A percentile compares a stretch with the other conserved stretches of the same genome.
Conservation (phyloP, 2,329 filamentous ascomycete genomes). For the Aspergillus hiratsukae region DNA sequence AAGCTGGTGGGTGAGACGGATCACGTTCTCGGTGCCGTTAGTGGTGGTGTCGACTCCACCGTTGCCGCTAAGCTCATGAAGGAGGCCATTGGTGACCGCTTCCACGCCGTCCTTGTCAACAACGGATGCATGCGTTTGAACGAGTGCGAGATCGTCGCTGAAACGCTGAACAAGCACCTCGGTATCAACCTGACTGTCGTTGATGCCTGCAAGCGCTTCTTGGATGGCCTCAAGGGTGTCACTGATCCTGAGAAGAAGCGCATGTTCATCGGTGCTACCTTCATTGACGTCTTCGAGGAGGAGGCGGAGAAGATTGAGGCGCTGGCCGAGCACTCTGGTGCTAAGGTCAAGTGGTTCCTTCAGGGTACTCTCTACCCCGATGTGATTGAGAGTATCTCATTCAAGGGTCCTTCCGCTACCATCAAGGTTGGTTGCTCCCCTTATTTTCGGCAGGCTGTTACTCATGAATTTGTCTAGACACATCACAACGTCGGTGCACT, state of each 20-base stretch:
- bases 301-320: conserved; percentile 72
- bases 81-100: conserved; percentile 78
- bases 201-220: conserved; percentile 72
- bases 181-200: conserved; percentile 89
- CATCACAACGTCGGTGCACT: conserved; percentile 49
- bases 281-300: conserved; percentile 79
- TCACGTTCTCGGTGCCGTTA: conserved; percentile 76
- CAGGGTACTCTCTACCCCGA: conserved; percentile 82
- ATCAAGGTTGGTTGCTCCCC: conserved; percentile 49
- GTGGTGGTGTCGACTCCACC: conserved; percentile 83
- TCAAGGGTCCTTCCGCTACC: conserved; percentile 66
- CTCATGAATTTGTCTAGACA: conserved; percentile 35
- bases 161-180: conserved; percentile 71
- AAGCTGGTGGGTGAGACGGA: conserved; percentile 74
- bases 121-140: conserved; percentile 82
- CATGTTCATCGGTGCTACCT: conserved; percentile 80
- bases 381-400: conserved; percentile 66
- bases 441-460: not conserved
- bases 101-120: conserved; percentile 80
- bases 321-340: conserved; percentile 62
- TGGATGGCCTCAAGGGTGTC: conserved; percentile 70
- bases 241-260: conserved; percentile 80
- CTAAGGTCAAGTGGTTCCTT: conserved; percentile 78
- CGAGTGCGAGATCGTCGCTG: conserved; percentile 76
- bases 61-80: conserved; percentile 83